These are phyloP conservation scores for Coprinellus micaceus DNA, from an alignment of 768 basidiomycete species.

Conservation along the genomic window DNA sequence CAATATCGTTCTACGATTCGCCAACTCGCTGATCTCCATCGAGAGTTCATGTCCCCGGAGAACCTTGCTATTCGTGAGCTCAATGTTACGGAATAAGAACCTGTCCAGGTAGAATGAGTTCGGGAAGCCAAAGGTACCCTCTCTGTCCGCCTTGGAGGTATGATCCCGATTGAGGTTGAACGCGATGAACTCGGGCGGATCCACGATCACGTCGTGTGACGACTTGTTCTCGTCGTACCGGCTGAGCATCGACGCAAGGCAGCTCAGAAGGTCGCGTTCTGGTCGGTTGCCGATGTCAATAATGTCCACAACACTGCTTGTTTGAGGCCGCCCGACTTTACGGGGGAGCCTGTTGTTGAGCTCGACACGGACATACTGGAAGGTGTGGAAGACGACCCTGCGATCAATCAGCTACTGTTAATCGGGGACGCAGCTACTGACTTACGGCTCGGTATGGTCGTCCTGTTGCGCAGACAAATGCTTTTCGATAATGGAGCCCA, in stretches of 20 bases:
- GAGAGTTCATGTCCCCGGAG: constrained; percentile 36
- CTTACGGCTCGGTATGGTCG: constrained; percentile 34
- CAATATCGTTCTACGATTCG: constrained; percentile 42
- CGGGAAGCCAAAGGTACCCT: constrained; percentile 57
- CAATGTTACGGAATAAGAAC: constrained; percentile 58
- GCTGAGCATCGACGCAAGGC: constrained; percentile 43
- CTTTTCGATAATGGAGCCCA: constrained; percentile 33
- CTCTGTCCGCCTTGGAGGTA: constrained; percentile 21
- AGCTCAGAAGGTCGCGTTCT: constrained; percentile 57
- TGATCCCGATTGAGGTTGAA: constrained; percentile 41
- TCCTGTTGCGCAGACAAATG: constrained; percentile 34
- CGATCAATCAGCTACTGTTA: constrained; percentile 7
- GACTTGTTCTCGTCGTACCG: constrained; percentile 28
- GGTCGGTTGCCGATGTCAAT: constrained; percentile 43
- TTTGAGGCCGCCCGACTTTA: constrained; percentile 16
- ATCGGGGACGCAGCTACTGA: constrained; percentile 1
- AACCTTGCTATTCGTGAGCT: constrained; percentile 38
- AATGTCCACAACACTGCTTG: constrained; percentile 45
- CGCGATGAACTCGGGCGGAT: constrained; percentile 59
- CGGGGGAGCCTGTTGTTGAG: constrained; percentile 23
- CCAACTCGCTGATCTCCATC: constrained; percentile 46
- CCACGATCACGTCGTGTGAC: constrained; percentile 54
- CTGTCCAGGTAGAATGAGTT: constrained; percentile 68
- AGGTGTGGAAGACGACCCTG: constrained; percentile 47
- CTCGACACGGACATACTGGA: constrained; percentile 49